A percentile compares a stretch with the other conserved stretches of the same genome.
Conservation (phyloP, 2,329 filamentous ascomycete genomes). For the Talaromyces funiculosus region DNA sequence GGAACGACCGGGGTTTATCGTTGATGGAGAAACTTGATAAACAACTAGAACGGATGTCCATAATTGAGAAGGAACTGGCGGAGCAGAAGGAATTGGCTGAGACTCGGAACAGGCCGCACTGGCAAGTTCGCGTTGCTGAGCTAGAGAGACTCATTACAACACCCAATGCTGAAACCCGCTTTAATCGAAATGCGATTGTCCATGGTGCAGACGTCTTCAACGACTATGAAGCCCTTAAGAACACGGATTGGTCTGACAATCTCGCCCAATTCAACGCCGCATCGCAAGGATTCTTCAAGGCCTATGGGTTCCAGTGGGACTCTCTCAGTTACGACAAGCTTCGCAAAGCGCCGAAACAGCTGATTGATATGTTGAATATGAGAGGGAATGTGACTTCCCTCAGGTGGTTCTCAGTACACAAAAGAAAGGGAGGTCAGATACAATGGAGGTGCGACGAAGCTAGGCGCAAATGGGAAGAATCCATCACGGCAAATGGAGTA, state of each 20-base stretch:
- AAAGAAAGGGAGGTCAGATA: background rate
- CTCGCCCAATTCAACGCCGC: background rate
- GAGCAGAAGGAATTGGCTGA: background rate
- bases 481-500: background rate
- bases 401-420: background rate
- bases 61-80: background rate
- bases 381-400: background rate
- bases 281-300: background rate
- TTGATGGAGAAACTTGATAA: constrained; percentile 1
- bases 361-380: background rate
- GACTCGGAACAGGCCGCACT: background rate
- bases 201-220: background rate
- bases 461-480: background rate
- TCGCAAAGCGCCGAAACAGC: background rate
- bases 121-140: background rate
- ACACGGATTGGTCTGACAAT: background rate
- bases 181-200: background rate
- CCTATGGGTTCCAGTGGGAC: background rate
- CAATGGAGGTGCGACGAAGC: background rate
- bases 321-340: background rate
- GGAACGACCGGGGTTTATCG: background rate
- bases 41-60: background rate
- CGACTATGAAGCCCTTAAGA: background rate
- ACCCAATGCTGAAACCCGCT: background rate
- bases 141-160: background rate